Evolutionary conservation across 306 rosid genomes (phyloP), one percentile per base, ranked within the genome.

Genomic region (Ceratonia siliqua): DNA sequence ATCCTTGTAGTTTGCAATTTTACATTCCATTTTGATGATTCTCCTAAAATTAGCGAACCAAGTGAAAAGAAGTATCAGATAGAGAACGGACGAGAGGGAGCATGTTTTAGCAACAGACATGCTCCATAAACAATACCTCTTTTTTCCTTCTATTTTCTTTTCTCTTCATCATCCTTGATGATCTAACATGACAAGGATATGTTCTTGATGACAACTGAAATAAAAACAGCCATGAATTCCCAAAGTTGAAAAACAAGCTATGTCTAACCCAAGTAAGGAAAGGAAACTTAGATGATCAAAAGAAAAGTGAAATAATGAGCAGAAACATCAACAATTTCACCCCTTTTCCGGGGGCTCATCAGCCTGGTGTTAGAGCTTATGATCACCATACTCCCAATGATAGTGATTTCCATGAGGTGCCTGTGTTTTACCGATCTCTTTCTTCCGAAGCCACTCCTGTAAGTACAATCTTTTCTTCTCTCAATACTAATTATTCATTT

Each of bases 251-350:
- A 77, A 22, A 64, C 55, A 74, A 66, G 39, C 73, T 54, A 76
- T 22, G 59, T 59, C 17, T 64, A 62, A 53, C 48, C 48, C 35
- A 68, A 33, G 15, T 12, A 65, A 33, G 14, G 59, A 71, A 64
- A 76, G 57, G 10, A 58, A 74, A 70, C 56, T 58, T 59, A 11
- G 42, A 52, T 52, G 15, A 53, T 46, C 50, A 62, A 32, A 21
- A 77, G 53, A 69, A 73, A 68, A 49, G 79, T 36, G 80, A 81
- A 54, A 85, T 54, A 75, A 86, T 83, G 85, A 84, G 81, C 73
- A 81, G 78, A 41, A 77, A 82, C 67, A 71, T 63, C 79, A 82
- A 56, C 85, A 83, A 79, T 70, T 69, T 59, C 65, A 62, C 68
- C 5, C 71, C 77, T 8, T 41, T 67, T 2, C 68, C 85, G 5